phyloP scores from a whole-genome alignment of 768 basidiomycete genomes.

The Podaxis mareebaensis region DNA sequence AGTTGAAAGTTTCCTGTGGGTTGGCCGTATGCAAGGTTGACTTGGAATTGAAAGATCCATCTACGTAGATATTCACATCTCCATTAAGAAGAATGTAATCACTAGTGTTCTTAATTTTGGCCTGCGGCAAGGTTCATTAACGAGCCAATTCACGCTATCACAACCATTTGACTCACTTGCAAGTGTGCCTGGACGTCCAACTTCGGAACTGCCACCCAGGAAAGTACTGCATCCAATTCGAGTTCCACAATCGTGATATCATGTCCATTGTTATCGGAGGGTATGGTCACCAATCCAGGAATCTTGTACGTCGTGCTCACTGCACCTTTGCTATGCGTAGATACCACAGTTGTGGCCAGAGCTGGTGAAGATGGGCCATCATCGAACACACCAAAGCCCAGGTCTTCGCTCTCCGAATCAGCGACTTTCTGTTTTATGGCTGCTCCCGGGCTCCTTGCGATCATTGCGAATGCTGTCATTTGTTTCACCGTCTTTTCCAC shows the following conservation, averaged over 20 bases:
- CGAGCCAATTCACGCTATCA: background rate
- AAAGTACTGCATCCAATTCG: constrained; percentile 31
- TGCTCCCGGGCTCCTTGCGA: background rate
- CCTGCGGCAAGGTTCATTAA: constrained; percentile 22
- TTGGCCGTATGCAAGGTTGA: constrained; percentile 34
- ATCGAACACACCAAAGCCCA: constrained; percentile 15
- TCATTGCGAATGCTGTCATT: background rate
- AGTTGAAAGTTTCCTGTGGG: constrained; percentile 41
- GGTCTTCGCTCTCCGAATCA: background rate
- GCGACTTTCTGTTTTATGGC: background rate
- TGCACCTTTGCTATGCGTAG: constrained; percentile 28
- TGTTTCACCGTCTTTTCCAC: background rate
- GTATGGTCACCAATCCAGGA: constrained; percentile 33
- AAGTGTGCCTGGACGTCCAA: constrained; percentile 32
- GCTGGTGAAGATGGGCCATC: background rate
- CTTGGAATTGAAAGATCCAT: constrained; percentile 41
- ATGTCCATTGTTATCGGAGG: constrained; percentile 29
- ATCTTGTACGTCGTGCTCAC: constrained; percentile 34
- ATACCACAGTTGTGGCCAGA: background rate
- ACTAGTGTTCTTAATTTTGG: constrained; percentile 39
- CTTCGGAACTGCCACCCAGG: constrained; percentile 38
- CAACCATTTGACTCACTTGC: constrained; percentile 22
- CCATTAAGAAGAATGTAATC: constrained; percentile 39
- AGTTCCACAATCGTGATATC: constrained; percentile 35
- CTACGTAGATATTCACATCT: constrained; percentile 38